Conservation (phyloP, 1,139 yeast species). For the Candida sp. region DNA sequence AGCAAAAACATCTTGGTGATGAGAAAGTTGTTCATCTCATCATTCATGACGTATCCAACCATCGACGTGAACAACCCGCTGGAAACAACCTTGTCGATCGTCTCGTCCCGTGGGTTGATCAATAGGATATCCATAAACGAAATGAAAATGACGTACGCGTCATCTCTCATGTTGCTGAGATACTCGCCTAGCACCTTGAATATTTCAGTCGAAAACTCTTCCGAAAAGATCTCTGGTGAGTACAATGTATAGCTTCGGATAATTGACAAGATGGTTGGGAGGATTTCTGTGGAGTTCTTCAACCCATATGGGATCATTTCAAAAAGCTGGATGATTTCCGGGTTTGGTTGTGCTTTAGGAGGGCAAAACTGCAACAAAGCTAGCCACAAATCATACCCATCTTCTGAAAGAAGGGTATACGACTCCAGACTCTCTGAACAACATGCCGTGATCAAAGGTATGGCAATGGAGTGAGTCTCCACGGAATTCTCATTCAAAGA, state of each 20-base stretch:
- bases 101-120: slow-evolving; percentile 27
- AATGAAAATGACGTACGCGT: slow-evolving; percentile 60
- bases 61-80: slow-evolving; percentile 54
- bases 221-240: slow-evolving; percentile 51
- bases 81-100: slow-evolving; percentile 40
- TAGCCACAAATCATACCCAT: slow-evolving; percentile 88
- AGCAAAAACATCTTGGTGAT: slow-evolving; percentile 56
- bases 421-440: slow-evolving; percentile 60
- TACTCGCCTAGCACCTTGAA: slow-evolving; percentile 60
- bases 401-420: slow-evolving; percentile 75
- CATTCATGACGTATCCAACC: slow-evolving; percentile 44
- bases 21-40: slow-evolving; percentile 50
- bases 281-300: slow-evolving; percentile 73
- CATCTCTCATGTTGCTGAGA: slow-evolving; percentile 70
- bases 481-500: slow-evolving; percentile 66
- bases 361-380: slow-evolving; percentile 66
- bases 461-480: slow-evolving; percentile 62
- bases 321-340: slow-evolving; percentile 46
- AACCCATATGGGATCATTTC: slow-evolving; percentile 54
- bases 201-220: slow-evolving; percentile 36
- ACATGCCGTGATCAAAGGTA: slow-evolving; percentile 73
- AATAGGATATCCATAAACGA: slow-evolving; percentile 63
- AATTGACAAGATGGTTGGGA: slow-evolving; percentile 70
- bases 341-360: slow-evolving; percentile 15
- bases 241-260: slow-evolving; percentile 74